A percentile compares a stretch with the other conserved stretches of the same genome.
These are phyloP conservation scores for Leccinum subgranulosum DNA, from an alignment of 768 basidiomycete species.

Conservation along the genomic window DNA sequence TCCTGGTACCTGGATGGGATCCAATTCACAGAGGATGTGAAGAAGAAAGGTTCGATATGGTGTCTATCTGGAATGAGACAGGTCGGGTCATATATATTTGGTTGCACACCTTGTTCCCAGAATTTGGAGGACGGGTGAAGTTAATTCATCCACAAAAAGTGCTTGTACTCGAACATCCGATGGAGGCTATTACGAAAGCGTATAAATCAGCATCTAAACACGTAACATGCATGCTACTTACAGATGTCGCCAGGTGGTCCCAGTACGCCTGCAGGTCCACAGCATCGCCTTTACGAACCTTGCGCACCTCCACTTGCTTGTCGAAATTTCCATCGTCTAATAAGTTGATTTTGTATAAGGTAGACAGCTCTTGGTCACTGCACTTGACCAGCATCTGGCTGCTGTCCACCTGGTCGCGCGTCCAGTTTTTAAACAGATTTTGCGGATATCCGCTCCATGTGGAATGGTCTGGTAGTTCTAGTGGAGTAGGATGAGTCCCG, in stretches of 20 bases:
- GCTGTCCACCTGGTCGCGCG: conserved; percentile 36
- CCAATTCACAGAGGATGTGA: conserved; percentile 40
- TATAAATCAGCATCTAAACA: not conserved
- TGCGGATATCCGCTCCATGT: conserved; percentile 47
- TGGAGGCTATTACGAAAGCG: conserved; percentile 17
- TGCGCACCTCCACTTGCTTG: conserved; percentile 7
- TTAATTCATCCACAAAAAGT: conserved; percentile 39
- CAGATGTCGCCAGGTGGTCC: conserved; percentile 24
- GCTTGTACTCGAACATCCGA: conserved; percentile 30
- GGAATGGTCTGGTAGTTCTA: not conserved
- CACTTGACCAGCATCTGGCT: conserved; percentile 33
- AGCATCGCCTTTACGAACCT: conserved; percentile 12
- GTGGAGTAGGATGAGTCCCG: not conserved
- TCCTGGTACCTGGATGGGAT: conserved; percentile 43
- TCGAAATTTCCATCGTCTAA: conserved; percentile 17
- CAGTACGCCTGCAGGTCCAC: conserved; percentile 24
- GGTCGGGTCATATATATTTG: no score
- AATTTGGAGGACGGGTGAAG: conserved; percentile 36
- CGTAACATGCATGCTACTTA: conserved; percentile 10
- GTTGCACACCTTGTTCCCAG: conserved; percentile 36
- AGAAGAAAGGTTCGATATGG: conserved; percentile 44
- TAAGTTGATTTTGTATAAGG: conserved; percentile 19
- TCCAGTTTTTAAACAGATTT: conserved; percentile 54
- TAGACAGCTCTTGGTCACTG: conserved; percentile 12
- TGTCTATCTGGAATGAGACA: conserved; percentile 28